Evolutionary conservation across 2,329 filamentous ascomycete species (phyloP).

Genomic region (Zasmidium citrigriseum): DNA sequence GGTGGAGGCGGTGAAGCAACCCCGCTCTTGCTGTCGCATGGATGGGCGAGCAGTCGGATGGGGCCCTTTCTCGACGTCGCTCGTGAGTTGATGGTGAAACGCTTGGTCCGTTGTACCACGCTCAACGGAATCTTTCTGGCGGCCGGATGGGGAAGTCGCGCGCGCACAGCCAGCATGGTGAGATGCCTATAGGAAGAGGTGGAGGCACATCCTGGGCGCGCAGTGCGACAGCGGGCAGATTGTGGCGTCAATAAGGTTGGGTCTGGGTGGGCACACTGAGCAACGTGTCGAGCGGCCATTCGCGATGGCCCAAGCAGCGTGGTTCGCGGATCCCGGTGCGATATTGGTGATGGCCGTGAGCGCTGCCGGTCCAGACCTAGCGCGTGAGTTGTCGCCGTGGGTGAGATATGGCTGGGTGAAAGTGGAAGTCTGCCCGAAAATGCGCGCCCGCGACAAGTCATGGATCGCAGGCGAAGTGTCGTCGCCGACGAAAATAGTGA

Average conservation of each 20-base stretch:
- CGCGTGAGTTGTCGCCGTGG: not conserved
- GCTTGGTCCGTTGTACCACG: not conserved
- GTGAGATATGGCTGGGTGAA: not conserved
- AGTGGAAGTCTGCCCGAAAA: not conserved
- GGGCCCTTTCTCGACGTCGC: not conserved
- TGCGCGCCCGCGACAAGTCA: not conserved
- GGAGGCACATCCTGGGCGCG: not conserved
- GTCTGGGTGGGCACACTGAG: slow-evolving; percentile 27
- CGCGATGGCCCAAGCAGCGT: slow-evolving; percentile 26
- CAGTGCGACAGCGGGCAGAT: slow-evolving; percentile 1
- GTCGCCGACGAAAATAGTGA: no score
- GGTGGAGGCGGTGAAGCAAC: slow-evolving; percentile 17
- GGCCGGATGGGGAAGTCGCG: not conserved
- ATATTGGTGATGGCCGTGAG: not conserved
- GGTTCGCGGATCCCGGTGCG: slow-evolving; percentile 6
- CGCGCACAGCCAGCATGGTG: not conserved
- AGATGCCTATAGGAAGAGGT: not conserved
- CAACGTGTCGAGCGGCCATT: slow-evolving; percentile 33
- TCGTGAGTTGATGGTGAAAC: slow-evolving; percentile 2
- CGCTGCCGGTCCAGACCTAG: not conserved
- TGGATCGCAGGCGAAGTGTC: not conserved
- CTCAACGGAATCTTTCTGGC: not conserved
- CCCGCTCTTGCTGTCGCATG: slow-evolving; percentile 7
- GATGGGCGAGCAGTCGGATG: slow-evolving; percentile 1
- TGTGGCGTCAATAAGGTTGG: slow-evolving; percentile 30